Evolutionary conservation across 2,329 filamentous ascomycete genomes (phyloP).

Genomic region (Exophiala alcalophila): DNA sequence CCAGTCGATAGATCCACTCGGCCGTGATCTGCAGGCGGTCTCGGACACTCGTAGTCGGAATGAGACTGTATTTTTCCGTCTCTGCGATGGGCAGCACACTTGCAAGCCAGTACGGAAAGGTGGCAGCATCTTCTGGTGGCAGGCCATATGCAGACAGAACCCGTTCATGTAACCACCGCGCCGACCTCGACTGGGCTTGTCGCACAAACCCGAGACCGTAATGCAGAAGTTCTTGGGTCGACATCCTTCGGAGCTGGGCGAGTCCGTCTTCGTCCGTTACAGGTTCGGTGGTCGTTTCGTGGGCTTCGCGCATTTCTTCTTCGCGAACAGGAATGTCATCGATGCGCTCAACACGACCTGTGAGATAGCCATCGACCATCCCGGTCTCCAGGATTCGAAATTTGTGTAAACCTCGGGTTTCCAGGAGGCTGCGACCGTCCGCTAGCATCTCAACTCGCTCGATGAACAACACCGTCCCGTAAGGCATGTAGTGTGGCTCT

Average conservation of each 20-base stretch:
- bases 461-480: constrained; percentile 77
- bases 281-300: constrained; percentile 54
- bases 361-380: constrained; percentile 70
- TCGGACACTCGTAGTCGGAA: constrained; percentile 71
- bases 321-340: constrained; percentile 79
- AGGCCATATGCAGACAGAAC: constrained; percentile 73
- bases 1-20: constrained; percentile 71
- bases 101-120: constrained; percentile 89
- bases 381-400: constrained; percentile 68
- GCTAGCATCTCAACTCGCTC: constrained; percentile 68
- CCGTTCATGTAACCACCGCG: constrained; percentile 70
- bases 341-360: constrained; percentile 72
- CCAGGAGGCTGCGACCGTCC: constrained; percentile 78
- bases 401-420: constrained; percentile 71
- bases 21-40: constrained; percentile 80
- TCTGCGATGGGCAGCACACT: constrained; percentile 75
- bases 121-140: constrained; percentile 69
- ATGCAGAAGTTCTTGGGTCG: constrained; percentile 68
- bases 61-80: constrained; percentile 72
- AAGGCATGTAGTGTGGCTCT: constrained; percentile 61
- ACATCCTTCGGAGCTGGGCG: constrained; percentile 53
- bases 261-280: constrained; percentile 34
- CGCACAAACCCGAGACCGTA: constrained; percentile 65
- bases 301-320: constrained; percentile 72
- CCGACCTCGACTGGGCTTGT: constrained; percentile 65